These are phyloP conservation scores for Conringia planisiliqua DNA, from an alignment of 345 rosid genomes.

Conservation along the genomic window DNA sequence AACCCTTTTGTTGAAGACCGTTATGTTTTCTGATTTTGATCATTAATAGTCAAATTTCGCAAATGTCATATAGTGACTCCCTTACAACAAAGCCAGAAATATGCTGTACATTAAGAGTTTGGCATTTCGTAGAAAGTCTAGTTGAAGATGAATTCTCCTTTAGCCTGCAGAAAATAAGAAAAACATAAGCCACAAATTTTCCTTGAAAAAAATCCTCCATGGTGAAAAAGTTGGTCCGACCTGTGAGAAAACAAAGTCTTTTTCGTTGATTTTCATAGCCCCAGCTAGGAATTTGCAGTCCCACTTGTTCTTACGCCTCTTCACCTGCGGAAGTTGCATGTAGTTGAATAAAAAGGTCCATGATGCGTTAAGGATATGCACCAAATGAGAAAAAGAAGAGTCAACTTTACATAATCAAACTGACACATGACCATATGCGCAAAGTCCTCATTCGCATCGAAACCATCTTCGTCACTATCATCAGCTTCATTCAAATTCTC, in stretches of 20 bases:
- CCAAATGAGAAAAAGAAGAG: background rate
- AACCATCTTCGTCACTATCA: slow-evolving; percentile 4
- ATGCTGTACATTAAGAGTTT: background rate
- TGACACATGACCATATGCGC: slow-evolving; percentile 12
- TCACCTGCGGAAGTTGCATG: background rate
- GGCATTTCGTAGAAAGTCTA: background rate
- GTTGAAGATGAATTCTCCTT: slow-evolving; percentile 11
- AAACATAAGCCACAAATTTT: background rate
- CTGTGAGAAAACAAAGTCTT: background rate
- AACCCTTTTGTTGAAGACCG: background rate
- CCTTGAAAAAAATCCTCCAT: background rate
- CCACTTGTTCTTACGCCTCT: slow-evolving; percentile 14
- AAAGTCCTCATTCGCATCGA: background rate
- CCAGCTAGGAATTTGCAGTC: background rate
- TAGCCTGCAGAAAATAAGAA: slow-evolving; percentile 8
- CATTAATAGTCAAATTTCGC: background rate
- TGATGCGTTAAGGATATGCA: background rate
- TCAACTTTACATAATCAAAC: background rate
- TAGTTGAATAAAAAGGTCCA: background rate
- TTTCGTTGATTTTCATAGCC: slow-evolving; percentile 6
- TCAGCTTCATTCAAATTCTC: slow-evolving; percentile 18
- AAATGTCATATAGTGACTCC: background rate
- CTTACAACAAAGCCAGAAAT: slow-evolving; percentile 5
- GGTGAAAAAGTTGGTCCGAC: background rate
- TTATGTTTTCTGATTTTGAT: background rate